Evolutionary conservation across 2,329 filamentous ascomycete species (phyloP), one percentile per base, ranked within the genome.

Genomic region (Cordyceps tenuipes): DNA sequence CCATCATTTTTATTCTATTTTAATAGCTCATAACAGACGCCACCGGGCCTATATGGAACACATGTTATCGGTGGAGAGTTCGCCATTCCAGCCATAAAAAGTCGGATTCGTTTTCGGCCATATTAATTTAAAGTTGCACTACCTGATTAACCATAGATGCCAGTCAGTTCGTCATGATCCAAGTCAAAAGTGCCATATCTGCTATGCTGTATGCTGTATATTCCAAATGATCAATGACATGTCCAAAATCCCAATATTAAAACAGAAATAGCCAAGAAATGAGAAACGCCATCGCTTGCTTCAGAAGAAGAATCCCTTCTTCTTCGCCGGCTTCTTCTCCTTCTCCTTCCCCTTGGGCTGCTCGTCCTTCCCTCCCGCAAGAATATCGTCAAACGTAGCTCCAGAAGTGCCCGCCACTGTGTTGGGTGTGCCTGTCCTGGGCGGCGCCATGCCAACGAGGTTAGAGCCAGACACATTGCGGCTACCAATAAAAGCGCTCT

Each of bases 381-480:
- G 68, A 41, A 80, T 80, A 53, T 80, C 78, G 63, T 80, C 78
- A 66, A 80, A 80, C 0, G 78, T 80, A 31, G 73, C 71, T 3
- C 75, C 72, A 12, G 71, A 66, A 23, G 64, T 68, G 2, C 63
- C 64, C 9, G 67, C 63, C 5, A 65, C 64, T 9, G 65, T 62
- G 31, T 61, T 62, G 47, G 55, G 63, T 13, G 62, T 64, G 60
- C 63, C 66, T 10, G 61, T 56, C 46, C 43, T 60, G 48, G 50
- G 65, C 61, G 55, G 59, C n/a, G 34, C 55, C 63, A 72, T 63
- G 17, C 66, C 67, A 1, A 66, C 66, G 29, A 76, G 67, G 60
- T 77, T 75, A 8, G 71, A 72, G 13, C 68, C 65, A 5, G 75
- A 77, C 5, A 67, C 64, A 56, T 67, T 73, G 61, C 72, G 66